These are phyloP conservation scores for Amesomyces nigricolor DNA, from an alignment of 2,329 filamentous ascomycete species.

Conservation along the genomic window DNA sequence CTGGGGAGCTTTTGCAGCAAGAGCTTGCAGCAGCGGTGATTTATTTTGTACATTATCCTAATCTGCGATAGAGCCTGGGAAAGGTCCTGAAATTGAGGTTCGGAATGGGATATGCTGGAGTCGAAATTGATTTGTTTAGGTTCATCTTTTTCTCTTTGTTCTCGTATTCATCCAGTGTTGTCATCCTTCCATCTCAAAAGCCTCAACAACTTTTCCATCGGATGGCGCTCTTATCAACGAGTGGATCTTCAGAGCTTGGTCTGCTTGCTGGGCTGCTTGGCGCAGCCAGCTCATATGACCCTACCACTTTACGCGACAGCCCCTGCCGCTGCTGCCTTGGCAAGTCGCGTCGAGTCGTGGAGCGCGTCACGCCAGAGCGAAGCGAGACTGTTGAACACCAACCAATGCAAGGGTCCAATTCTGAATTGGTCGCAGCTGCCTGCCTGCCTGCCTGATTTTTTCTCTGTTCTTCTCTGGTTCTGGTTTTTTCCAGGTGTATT, in stretches of 20 bases:
- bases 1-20: conserved; percentile 1
- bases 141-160: no score
- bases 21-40: conserved; percentile 11
- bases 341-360: conserved; percentile 18
- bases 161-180: no score
- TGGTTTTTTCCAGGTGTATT: neutral
- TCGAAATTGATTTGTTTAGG: neutral
- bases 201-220: neutral
- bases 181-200: no score
- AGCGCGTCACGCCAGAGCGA: conserved; percentile 19
- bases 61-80: conserved; percentile 20
- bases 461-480: neutral
- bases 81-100: conserved; percentile 14
- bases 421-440: neutral
- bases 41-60: conserved; percentile 24
- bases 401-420: neutral
- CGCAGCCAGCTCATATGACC: conserved; percentile 16
- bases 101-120: conserved; percentile 9
- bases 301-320: conserved; percentile 20
- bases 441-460: neutral
- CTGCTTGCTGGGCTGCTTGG: neutral
- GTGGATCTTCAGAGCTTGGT: neutral
- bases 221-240: neutral
- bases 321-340: conserved; percentile 16
- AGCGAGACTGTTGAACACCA: neutral